phyloP scores from a whole-genome alignment of 192 early-diverging fungal species.

The Backusella australiensis region DNA sequence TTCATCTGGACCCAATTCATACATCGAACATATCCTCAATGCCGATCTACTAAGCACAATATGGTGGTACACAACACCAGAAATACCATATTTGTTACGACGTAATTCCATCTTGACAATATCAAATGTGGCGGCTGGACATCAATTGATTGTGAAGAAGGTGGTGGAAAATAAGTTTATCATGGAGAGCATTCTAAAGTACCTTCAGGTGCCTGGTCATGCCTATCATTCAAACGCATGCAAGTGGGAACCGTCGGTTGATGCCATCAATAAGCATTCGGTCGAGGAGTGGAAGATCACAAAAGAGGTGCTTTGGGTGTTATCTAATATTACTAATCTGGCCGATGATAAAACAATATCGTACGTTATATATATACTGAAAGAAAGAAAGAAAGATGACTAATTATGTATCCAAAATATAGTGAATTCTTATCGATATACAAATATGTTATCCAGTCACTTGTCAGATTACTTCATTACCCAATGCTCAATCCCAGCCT shows the following conservation, averaged over 20 bases:
- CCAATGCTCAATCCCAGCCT: not conserved
- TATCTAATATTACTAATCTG: conserved; percentile 23
- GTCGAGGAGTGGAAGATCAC: conserved; percentile 24
- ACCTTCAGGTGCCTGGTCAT: not conserved
- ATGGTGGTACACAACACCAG: conserved; percentile 2
- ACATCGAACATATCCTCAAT: conserved; percentile 9
- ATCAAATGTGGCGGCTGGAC: conserved; percentile 27
- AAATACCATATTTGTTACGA: conserved; percentile 6
- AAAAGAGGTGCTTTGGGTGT: conserved; percentile 22
- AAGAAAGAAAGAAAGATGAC: not conserved
- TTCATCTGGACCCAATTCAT: conserved; percentile 22
- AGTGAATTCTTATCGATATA: conserved; percentile 15
- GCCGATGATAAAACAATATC: conserved; percentile 11
- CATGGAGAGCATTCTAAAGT: conserved; percentile 10
- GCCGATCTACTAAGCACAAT: conserved; percentile 12
- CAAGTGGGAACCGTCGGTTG: not conserved
- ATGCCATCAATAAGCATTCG: not conserved
- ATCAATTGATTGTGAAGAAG: conserved; percentile 9
- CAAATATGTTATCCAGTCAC: not conserved
- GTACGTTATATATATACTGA: not conserved
- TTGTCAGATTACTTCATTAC: conserved; percentile 14
- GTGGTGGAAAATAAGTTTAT: conserved; percentile 6
- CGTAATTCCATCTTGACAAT: conserved; percentile 28
- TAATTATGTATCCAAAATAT: not conserved
- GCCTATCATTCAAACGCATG: not conserved